Base-by-base conservation (phyloP, 2,329 filamentous ascomycete genomes). In the Paecilomyces formosus region DNA sequence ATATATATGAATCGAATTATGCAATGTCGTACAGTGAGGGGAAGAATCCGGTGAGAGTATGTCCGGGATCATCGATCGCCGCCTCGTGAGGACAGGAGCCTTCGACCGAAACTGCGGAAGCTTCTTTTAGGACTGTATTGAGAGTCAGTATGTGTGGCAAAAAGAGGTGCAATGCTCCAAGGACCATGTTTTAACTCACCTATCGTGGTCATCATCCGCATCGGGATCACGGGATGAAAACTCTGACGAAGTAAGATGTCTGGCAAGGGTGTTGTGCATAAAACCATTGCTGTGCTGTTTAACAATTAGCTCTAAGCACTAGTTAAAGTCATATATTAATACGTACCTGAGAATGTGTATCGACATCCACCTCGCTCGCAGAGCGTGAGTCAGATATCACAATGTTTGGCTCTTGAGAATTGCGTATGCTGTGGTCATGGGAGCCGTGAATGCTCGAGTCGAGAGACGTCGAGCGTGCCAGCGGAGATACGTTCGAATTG, bases 321-420 rank as follows among this genome's bases (percentile, higher is more conserved):
- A 9, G 39, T 39, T 13, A 39, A n/a, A 18, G 52, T 28, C 21
- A 45, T 49, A 35, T 26, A 26, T 26, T 6, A 21, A 24, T 45
- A 68, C 70, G 53, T 67, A 75, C 73, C 68, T 76, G 73, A 67
- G 69, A 73, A 33, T 68, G 71, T 62, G 68, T 69, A 64, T 75
- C 72, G 28, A 72, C 67, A 57, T 75, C 71, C 2, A 71, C 68
- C 55, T 74, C 73, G 63, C 65, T 71, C 8, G 66, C 67, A 56
- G 72, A 74, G 22, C 66, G 69, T 18, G 72, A 65, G 55, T 76
- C 74, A 30, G 63, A 61, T 15, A 69, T 55, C 13, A 67, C 58
- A 1, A 61, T 61, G 53, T 64, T 65, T 21, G 65, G 65, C 15
- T 69, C 68, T 1, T 63, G 57, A 8, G 55, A 55, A 45, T 64